Conservation (phyloP, 1,139 yeast genomes). For the Blastobotrys buckinghamii region DNA sequence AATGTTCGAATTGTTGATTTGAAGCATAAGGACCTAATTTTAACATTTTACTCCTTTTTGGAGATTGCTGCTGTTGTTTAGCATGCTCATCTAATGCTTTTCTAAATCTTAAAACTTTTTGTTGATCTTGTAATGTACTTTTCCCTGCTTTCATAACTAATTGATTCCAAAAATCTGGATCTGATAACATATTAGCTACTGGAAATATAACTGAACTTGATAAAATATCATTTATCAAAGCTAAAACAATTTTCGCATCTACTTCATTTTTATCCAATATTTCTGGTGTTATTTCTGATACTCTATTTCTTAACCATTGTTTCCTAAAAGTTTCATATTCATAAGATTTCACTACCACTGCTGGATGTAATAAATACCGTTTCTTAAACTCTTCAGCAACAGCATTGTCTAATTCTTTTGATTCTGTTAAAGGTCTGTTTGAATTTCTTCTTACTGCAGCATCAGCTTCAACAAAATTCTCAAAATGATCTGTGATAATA, state of each 20-base stretch:
- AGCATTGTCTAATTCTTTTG: constrained; percentile 47
- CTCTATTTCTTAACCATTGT: constrained; percentile 43
- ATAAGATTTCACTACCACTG: constrained; percentile 40
- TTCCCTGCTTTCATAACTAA: constrained; percentile 57
- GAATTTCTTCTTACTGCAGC: constrained; percentile 27
- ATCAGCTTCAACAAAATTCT: constrained; percentile 50
- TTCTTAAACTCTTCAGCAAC: constrained; percentile 53
- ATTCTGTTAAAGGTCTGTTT: constrained; percentile 34
- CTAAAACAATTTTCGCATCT: constrained; percentile 43
- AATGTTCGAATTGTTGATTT: constrained; percentile 39
- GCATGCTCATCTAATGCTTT: constrained; percentile 67
- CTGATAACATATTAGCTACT: constrained; percentile 51
- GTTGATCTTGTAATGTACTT: constrained; percentile 63
- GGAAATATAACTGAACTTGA: constrained; percentile 53
- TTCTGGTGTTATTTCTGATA: constrained; percentile 44
- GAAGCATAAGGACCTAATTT: constrained; percentile 31
- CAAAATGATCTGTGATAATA: constrained; percentile 58
- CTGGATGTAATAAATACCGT: constrained; percentile 46
- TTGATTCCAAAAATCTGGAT: constrained; percentile 74
- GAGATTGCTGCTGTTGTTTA: neutral
- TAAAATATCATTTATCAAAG: constrained; percentile 58
- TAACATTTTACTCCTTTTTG: constrained; percentile 9
- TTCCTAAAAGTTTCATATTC: constrained; percentile 46
- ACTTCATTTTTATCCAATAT: constrained; percentile 48
- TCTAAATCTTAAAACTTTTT: constrained; percentile 68